Conservation (phyloP, 495 filamentous ascomycete genomes). For the Parathielavia hyrcaniae region DNA sequence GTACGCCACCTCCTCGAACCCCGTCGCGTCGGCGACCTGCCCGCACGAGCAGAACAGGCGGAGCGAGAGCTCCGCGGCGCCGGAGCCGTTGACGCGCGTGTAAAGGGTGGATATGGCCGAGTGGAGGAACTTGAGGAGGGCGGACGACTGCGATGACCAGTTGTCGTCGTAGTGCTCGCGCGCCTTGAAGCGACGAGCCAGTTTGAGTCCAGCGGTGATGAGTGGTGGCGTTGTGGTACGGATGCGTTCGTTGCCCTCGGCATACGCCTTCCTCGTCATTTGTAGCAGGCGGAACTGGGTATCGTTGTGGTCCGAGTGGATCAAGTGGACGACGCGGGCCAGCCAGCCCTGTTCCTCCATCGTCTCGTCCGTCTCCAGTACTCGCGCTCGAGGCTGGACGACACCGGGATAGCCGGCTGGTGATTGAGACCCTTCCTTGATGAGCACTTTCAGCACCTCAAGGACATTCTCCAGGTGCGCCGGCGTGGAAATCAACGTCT, state of each 20-base stretch:
- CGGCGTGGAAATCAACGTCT: constrained; percentile 65
- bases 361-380: constrained; percentile 80
- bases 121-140: constrained; percentile 93
- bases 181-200: constrained; percentile 82
- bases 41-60: constrained; percentile 87
- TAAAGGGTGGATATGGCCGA: constrained; percentile 81
- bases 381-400: constrained; percentile 58
- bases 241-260: constrained; percentile 89
- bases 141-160: constrained; percentile 82
- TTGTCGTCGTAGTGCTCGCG: constrained; percentile 94
- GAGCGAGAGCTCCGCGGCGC: constrained; percentile 76
- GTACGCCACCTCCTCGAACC: constrained; percentile 91
- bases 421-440: constrained; percentile 85
- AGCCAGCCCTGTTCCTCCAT: constrained; percentile 97
- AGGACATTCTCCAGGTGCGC: constrained; percentile 84
- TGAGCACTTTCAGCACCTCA: constrained; percentile 78
- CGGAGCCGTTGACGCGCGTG: constrained; percentile 66
- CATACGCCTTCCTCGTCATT: constrained; percentile 77
- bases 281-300: constrained; percentile 93
- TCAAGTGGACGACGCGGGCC: constrained; percentile 82
- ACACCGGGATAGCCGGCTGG: constrained; percentile 76
- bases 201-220: constrained; percentile 80
- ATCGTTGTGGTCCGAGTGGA: constrained; percentile 77
- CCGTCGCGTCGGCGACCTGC: constrained; percentile 85
- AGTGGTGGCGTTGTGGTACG: constrained; percentile 91